Evolutionary conservation across 257 asterid genomes (phyloP).

Genomic region (Asclepias syriaca): DNA sequence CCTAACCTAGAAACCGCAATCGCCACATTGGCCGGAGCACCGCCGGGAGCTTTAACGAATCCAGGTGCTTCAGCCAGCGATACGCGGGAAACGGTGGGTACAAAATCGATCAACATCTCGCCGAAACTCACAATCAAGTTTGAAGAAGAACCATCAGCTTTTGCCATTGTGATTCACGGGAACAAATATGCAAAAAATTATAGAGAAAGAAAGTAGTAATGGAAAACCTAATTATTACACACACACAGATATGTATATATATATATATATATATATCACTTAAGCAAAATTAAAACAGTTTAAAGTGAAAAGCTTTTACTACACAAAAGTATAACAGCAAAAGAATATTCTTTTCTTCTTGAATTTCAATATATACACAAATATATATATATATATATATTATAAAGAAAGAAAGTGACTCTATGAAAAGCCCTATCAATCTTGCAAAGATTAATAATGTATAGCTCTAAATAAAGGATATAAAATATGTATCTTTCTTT

Average conservation of each 20-base stretch:
- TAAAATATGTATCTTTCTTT: slow-evolving; percentile 3
- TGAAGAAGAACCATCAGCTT: slow-evolving; percentile 14
- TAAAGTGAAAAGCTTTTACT: too few relatives aligned
- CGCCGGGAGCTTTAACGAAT: slow-evolving; percentile 86
- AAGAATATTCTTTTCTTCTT: background rate
- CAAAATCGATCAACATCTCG: slow-evolving; percentile 93
- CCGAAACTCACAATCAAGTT: slow-evolving; percentile 79
- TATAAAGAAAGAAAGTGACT: slow-evolving; percentile 27
- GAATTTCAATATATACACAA: background rate
- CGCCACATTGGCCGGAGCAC: slow-evolving; percentile 96
- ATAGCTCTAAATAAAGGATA: slow-evolving; percentile 9
- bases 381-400: too few relatives aligned
- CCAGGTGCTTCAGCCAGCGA: slow-evolving; percentile 93
- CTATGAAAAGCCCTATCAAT: slow-evolving; percentile 20
- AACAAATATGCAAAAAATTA: background rate
- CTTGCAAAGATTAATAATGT: background rate
- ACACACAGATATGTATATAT: too few relatives aligned
- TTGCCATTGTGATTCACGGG: background rate
- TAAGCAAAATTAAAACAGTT: too few relatives aligned
- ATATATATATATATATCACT: too few relatives aligned
- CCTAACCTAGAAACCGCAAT: slow-evolving; percentile 85
- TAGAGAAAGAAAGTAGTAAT: background rate
- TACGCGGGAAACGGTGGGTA: slow-evolving; percentile 89
- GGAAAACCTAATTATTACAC: too few relatives aligned
- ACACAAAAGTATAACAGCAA: too few relatives aligned